Evolutionary conservation across 768 basidiomycete genomes (phyloP).

Genomic region (Phanerochaete sordida): DNA sequence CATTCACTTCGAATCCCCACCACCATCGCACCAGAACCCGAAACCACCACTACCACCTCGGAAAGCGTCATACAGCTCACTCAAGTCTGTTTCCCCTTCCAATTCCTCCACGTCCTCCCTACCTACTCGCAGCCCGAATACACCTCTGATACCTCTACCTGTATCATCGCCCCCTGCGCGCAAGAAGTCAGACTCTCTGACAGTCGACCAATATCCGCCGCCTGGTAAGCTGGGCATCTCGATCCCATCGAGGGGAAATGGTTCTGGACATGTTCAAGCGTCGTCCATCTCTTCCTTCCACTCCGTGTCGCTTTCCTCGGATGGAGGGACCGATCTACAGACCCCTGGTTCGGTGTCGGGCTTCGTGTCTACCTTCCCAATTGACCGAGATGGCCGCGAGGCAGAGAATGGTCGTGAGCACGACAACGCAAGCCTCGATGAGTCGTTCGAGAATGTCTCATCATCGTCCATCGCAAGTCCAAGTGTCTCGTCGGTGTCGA

Average conservation of each 20-base stretch:
- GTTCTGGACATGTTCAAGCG: constrained; percentile 49
- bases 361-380: constrained; percentile 35
- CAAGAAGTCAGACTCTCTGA: constrained; percentile 43
- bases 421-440: constrained; percentile 58
- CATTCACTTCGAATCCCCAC: constrained; percentile 51
- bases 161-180: background rate
- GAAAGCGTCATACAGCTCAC: constrained; percentile 51
- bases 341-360: constrained; percentile 20
- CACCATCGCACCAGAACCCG: constrained; percentile 30
- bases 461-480: constrained; percentile 52
- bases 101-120: constrained; percentile 28
- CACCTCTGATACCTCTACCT: constrained; percentile 8
- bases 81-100: constrained; percentile 36
- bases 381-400: constrained; percentile 32
- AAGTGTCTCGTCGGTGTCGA: constrained; percentile 36
- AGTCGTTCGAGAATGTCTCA: constrained; percentile 72
- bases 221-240: constrained; percentile 30
- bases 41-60: constrained; percentile 67
- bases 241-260: constrained; percentile 29
- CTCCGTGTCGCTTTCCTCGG: constrained; percentile 77
- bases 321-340: constrained; percentile 33
- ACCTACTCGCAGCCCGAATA: constrained; percentile 15
- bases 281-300: constrained; percentile 83
- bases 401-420: constrained; percentile 27
- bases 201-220: constrained; percentile 59